phyloP scores from a whole-genome alignment of 2,329 filamentous ascomycete species.

The Curvularia eragrostidis region DNA sequence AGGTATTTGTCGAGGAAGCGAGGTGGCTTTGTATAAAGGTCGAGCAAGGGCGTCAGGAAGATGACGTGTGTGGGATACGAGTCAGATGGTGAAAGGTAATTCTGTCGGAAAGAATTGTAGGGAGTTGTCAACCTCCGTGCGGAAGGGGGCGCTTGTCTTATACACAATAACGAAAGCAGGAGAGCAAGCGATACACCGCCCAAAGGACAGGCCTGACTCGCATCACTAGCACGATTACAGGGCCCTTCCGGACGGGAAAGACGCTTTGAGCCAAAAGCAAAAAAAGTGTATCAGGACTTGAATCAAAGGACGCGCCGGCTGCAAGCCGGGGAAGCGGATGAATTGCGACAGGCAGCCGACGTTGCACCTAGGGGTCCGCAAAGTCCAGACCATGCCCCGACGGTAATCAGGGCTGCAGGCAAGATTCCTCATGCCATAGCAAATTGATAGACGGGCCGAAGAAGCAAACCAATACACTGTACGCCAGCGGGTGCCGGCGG shows the following conservation, averaged over 20 bases:
- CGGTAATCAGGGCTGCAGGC: conserved; percentile 19
- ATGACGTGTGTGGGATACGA: conserved; percentile 12
- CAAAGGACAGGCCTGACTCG: conserved; percentile 37
- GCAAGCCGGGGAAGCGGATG: conserved; percentile 40
- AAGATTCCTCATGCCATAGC: neutral
- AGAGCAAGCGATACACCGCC: conserved; percentile 28
- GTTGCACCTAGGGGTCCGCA: conserved; percentile 34
- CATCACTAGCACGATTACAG: conserved; percentile 23
- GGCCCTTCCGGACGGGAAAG: conserved; percentile 14
- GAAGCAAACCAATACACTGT: conserved; percentile 20
- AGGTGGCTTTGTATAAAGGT: conserved; percentile 17
- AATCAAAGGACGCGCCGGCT: conserved; percentile 20
- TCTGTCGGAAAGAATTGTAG: conserved; percentile 16
- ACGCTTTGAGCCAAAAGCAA: conserved; percentile 42
- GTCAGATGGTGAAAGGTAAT: conserved; percentile 1
- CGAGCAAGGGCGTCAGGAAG: conserved; percentile 7
- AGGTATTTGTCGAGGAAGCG: conserved; percentile 3
- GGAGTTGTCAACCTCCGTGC: conserved; percentile 16
- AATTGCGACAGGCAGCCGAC: conserved; percentile 37
- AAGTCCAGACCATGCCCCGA: conserved; percentile 43
- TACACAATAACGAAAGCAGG: conserved; percentile 22
- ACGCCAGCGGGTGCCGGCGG: neutral
- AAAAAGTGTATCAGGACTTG: conserved; percentile 31
- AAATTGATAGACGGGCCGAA: conserved; percentile 21
- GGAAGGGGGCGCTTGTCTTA: conserved; percentile 35